phyloP scores from a whole-genome alignment of 306 rosid species.

The Lithocarpus polystachyus region DNA sequence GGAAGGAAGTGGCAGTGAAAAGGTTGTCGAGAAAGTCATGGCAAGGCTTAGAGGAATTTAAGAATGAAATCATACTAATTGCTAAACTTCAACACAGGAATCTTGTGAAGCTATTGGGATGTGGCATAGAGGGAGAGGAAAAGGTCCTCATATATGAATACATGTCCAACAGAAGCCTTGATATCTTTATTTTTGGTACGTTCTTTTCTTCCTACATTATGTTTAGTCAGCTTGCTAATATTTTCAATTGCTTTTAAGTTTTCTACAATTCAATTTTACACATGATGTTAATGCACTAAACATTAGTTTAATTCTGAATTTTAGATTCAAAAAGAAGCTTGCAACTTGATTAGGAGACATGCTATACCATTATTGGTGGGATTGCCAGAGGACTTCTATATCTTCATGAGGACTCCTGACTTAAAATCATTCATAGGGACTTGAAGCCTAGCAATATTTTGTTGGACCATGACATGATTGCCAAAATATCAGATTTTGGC shows the following conservation, averaged over 20 bases:
- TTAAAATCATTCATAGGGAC: constrained; percentile 48
- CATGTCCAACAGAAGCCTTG: constrained; percentile 68
- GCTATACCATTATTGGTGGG: constrained; percentile 33
- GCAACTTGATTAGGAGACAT: constrained; percentile 35
- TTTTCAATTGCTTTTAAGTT: no score
- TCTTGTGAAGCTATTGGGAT: constrained; percentile 60
- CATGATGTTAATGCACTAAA: no score
- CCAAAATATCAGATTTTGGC: constrained; percentile 59
- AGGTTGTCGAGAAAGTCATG: constrained; percentile 49
- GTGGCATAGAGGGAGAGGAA: constrained; percentile 46
- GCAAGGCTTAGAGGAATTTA: constrained; percentile 59
- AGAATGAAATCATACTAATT: constrained; percentile 53
- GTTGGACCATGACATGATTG: constrained; percentile 37
- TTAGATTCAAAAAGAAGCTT: constrained; percentile 33
- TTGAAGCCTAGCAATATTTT: constrained; percentile 47
- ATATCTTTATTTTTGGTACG: constrained; percentile 49
- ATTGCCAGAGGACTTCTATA: constrained; percentile 54
- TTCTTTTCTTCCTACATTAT: not conserved
- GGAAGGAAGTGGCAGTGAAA: constrained; percentile 55
- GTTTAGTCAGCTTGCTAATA: not conserved
- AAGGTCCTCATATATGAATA: constrained; percentile 61
- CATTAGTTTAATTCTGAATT: not conserved
- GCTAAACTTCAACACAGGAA: constrained; percentile 59
- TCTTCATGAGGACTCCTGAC: constrained; percentile 56
- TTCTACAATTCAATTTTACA: no score